Base-by-base conservation (phyloP, 2,329 filamentous ascomycete species). In the Myriosclerotinia scirpicola region DNA sequence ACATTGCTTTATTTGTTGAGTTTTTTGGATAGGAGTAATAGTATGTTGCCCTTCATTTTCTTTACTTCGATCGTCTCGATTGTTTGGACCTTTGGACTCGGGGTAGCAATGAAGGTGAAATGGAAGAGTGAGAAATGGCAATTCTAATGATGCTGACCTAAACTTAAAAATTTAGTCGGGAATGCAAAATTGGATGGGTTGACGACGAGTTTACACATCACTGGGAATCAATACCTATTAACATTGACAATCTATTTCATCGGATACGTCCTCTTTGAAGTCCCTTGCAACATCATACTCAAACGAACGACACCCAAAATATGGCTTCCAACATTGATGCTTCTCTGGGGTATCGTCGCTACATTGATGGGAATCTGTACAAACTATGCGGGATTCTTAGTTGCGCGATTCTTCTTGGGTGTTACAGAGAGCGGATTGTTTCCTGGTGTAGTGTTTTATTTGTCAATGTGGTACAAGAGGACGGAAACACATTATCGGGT, bases 171-270 rank as follows among this genome's bases (percentile, higher is more conserved):
- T 75, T 73, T 38, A 89, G 84, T 87, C 26, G 84, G 83, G 34
- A 87, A 87, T 69, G 85, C 84, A 0, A 80, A 80, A 59, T 81
- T 87, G 22, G 84, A 87, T 69, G 84, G 84, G 38, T 79, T 87
- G 56, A 75, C 83, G 0, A 76, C 73, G 5, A 84, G 86, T 70
- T 69, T 86, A 4, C 64, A 81, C 55, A 86, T 86, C 78, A 82
- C 82, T 36, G 85, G 84, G 0, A 84, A 88, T 55, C 81, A 89
- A 70, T 90, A 91, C 67, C 79, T 90, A 0, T 87, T 84, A 0
- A 86, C 86, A 1, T 73, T 90, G 52, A 90, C 87, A 0, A 75
- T 90, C 0, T 91, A 89, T 75, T 91, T 91, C 72, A 78, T 86
- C 52, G 83, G 83, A 54, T 87, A 74, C 70, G 73, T 85, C 1